Base-by-base conservation (phyloP, 257 asterid genomes). In the Solanum clarkiae region DNA sequence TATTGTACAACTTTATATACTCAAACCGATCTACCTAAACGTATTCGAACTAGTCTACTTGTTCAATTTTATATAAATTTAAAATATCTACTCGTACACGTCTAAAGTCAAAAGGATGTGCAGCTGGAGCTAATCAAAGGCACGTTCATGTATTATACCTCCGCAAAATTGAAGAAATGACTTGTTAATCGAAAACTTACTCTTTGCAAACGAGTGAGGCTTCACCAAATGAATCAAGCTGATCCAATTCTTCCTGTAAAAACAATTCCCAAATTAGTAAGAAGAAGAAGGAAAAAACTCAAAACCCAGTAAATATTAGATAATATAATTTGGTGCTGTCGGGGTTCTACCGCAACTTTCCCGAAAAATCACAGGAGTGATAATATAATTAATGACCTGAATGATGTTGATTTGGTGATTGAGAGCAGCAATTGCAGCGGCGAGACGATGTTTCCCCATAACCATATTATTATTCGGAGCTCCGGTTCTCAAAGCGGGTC, bases 181-280 rank as follows among this genome's bases (percentile, higher is more conserved):
- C 10, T 44, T 42, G 0, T 69, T 47, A 59, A 80, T 22, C 24
- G 20, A 65, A 24, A 55, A 84, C 90, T 88, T 88, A 95, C 99
- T 90, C 97, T 77, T 84, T 90, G 86, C 98, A 95, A n/a, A 95
- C 97, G 70, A 91, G 70, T 29, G 99, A 95, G 36, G 91, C 93
- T 85, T 93, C 92, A 60, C 94, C 98, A 44, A 90, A 80, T 18
- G 93, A 91, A 70, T 95, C 98, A 49, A 94, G 93, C 82, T 90
- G 90, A 55, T 90, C 93, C 55, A 94, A 88, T 89, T 95, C 99
- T 84, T 92, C 98, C 99, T 95, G 89, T 59, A 57, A 45, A 18
- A 59, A 55, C 12, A 29, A 29, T 77, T 26, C 49, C 47, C 72
- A 57, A 82, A 45, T 40, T 10, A 40, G 54, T 1, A 56, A 55